phyloP scores from a whole-genome alignment of 192 early-diverging fungal species.

The Entrophospora sp. region DNA sequence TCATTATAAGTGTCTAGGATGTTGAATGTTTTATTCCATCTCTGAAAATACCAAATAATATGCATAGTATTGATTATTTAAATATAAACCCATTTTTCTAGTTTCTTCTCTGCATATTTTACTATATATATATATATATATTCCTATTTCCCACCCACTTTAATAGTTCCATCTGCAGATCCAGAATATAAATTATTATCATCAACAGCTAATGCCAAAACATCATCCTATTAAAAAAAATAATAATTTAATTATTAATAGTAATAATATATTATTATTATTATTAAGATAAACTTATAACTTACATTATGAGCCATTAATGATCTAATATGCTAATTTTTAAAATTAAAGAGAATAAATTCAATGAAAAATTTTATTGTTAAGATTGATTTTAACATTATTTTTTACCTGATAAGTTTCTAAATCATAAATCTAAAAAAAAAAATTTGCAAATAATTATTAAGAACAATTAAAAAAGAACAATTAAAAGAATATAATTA shows the following conservation, averaged over 20 bases:
- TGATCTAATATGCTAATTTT: slow-evolving; percentile 34
- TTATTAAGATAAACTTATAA: background rate
- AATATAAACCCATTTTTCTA: too few species aligned
- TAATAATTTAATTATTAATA: background rate
- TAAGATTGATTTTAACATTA: too few species aligned
- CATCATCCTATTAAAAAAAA: slow-evolving; percentile 38
- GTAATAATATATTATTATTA: slow-evolving; percentile 17
- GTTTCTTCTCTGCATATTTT: too few species aligned
- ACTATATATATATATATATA: too few species aligned
- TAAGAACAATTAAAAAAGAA: too few species aligned
- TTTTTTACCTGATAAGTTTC: slow-evolving; percentile 56
- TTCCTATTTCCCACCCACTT: too few species aligned
- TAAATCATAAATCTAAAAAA: slow-evolving; percentile 70
- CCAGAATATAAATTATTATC: slow-evolving; percentile 46
- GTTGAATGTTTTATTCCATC: slow-evolving; percentile 58
- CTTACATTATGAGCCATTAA: slow-evolving; percentile 47
- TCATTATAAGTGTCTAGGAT: slow-evolving; percentile 39
- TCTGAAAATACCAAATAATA: too few species aligned
- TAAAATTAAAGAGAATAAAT: background rate
- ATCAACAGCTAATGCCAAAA: slow-evolving; percentile 43
- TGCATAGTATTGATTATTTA: too few species aligned
- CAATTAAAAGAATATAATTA: too few species aligned
- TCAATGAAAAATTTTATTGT: slow-evolving; percentile 15
- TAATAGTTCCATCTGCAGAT: slow-evolving; percentile 60
- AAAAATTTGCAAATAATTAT: too few species aligned